Conservation (phyloP, 2,329 filamentous ascomycete genomes). For the Rhynchosporium agropyri region DNA sequence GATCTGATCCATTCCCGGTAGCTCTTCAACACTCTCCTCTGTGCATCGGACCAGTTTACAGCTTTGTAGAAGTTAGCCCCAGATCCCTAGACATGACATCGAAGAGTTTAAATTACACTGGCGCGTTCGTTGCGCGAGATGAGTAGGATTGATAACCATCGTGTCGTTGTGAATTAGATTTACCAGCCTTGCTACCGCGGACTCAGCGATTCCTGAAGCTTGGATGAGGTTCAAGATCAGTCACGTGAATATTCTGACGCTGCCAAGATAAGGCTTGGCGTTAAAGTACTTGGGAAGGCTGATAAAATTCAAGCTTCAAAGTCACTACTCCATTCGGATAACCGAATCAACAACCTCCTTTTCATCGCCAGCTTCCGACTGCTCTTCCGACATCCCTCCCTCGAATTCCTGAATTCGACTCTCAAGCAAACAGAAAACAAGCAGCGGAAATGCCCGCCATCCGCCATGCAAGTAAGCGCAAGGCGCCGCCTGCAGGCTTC, state of each 20-base stretch:
- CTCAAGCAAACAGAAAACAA: neutral
- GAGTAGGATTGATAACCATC: conserved; percentile 91
- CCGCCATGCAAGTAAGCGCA: conserved; percentile 73
- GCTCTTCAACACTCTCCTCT: conserved; percentile 79
- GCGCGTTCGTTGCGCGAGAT: conserved; percentile 80
- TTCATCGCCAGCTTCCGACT: conserved; percentile 3
- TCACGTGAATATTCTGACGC: conserved; percentile 23
- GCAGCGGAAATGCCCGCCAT: conserved; percentile 69
- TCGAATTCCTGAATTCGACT: neutral
- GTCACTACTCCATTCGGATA: conserved; percentile 10
- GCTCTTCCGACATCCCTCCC: neutral
- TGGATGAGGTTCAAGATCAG: conserved; percentile 26
- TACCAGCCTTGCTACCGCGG: neutral
- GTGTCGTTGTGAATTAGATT: conserved; percentile 39
- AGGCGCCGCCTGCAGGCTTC: conserved; percentile 84
- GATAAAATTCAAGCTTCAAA: conserved; percentile 23
- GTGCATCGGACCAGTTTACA: conserved; percentile 86
- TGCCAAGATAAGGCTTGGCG: conserved; percentile 4
- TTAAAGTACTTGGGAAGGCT: conserved; percentile 23
- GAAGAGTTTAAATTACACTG: conserved; percentile 63
- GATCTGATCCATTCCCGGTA: conserved; percentile 97
- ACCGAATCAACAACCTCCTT: conserved; percentile 9
- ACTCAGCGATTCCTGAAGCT: conserved; percentile 24
- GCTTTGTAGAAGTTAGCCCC: conserved; percentile 55
- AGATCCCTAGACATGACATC: conserved; percentile 44